Evolutionary conservation across 1,284 basidiomycete genomes (phyloP).

Genomic region (Cutaneotrichosporon sp.): DNA sequence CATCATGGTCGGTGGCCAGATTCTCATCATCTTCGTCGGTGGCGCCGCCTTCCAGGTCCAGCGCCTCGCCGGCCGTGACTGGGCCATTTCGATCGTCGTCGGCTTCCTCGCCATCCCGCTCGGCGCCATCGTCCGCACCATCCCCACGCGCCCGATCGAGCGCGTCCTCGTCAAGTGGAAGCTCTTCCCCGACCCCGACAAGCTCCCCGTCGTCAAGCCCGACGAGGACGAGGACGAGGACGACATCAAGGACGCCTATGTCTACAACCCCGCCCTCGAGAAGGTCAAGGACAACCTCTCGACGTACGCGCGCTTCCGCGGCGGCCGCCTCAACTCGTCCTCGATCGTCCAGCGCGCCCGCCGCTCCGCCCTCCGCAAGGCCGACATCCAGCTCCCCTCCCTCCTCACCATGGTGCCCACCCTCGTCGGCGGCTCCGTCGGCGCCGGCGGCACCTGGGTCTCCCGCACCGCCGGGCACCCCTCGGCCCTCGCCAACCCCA

Average conservation of each 20-base stretch:
- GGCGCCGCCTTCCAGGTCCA: constrained; percentile 91
- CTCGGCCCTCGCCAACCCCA: constrained; percentile 36
- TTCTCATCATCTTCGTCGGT: constrained; percentile 88
- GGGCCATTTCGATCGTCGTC: constrained; percentile 84
- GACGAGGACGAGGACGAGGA: constrained; percentile 65
- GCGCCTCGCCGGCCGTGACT: constrained; percentile 74
- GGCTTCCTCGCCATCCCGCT: constrained; percentile 86
- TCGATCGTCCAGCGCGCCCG: constrained; percentile 68
- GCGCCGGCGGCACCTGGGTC: constrained; percentile 60
- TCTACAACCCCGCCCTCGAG: constrained; percentile 55
- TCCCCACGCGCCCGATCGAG: constrained; percentile 80
- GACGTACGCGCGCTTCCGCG: constrained; percentile 77
- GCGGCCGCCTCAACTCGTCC: constrained; percentile 69
- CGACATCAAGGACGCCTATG: constrained; percentile 57
- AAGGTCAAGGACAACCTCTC: constrained; percentile 81
- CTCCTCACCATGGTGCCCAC: constrained; percentile 87
- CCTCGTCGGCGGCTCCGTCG: constrained; percentile 79
- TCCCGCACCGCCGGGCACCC: constrained; percentile 27
- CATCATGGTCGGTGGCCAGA: constrained; percentile 79
- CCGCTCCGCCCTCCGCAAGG: constrained; percentile 60
- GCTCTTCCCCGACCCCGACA: constrained; percentile 68
- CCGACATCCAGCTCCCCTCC: constrained; percentile 59
- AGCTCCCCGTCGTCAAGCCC: constrained; percentile 65
- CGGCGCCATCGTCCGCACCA: constrained; percentile 74
- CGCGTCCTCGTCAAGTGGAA: constrained; percentile 65